Percentiles rank a stretch among this genome's conserved stretches.
These are phyloP conservation scores for Ascochyta fabae DNA, from an alignment of 2,329 filamentous ascomycete genomes.

Conservation along the genomic window DNA sequence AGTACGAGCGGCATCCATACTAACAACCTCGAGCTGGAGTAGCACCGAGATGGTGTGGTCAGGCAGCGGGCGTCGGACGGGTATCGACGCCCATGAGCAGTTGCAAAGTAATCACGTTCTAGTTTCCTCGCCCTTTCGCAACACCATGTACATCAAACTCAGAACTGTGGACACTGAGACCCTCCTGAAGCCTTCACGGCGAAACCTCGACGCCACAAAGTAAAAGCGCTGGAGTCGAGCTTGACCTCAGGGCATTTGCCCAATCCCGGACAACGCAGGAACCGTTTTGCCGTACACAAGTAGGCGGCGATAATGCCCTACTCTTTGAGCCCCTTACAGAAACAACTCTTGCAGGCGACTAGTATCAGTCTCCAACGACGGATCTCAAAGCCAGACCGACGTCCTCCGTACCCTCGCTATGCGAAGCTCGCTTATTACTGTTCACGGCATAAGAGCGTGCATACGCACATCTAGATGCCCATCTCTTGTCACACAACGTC, in stretches of 20 bases:
- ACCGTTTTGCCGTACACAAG: neutral
- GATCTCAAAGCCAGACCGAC: neutral
- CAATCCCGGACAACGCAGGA: neutral
- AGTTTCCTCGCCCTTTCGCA: neutral
- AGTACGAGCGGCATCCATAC: neutral
- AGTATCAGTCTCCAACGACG: neutral
- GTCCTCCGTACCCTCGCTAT: neutral
- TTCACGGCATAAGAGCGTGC: constrained; percentile 6
- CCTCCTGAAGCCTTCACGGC: neutral
- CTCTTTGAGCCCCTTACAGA: neutral
- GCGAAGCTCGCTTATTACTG: neutral
- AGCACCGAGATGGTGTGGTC: neutral
- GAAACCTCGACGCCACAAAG: neutral
- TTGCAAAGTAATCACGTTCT: neutral
- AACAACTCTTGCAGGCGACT: constrained; percentile 3
- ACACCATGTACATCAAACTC: neutral
- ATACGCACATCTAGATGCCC: neutral
- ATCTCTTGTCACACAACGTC: constrained; percentile 4
- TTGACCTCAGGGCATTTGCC: neutral
- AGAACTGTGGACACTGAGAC: neutral
- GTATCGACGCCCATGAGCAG: neutral
- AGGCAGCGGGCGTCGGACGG: neutral
- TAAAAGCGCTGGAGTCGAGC: neutral
- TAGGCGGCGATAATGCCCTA: neutral
- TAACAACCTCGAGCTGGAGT: neutral